Base-by-base conservation (phyloP, 2,329 filamentous ascomycete genomes). In the Penicillium brevicompactum region DNA sequence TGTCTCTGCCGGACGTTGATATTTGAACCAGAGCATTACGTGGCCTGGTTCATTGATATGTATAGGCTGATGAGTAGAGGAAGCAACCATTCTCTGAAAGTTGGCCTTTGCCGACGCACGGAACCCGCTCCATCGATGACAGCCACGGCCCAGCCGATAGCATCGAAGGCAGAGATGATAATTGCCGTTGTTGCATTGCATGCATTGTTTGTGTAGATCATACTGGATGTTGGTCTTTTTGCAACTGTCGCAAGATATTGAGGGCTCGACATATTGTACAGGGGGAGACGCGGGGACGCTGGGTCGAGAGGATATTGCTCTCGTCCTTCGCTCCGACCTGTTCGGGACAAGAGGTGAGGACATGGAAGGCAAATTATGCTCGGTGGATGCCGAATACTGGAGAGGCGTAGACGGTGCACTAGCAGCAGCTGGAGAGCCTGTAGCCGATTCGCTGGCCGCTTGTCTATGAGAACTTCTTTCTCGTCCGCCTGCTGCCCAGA, bases 111-210 rank as follows among this genome's bases (percentile, higher is more conserved):
- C 91, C 4, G 83, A 82, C 63, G 88, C 82, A 3, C 90, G 90
- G 70, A 97, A 96, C 1, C 93, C 92, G 64, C 88, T 92, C 91
- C 92, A 97, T 69, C 94, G 85, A 16, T 85, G 80, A 70, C 93
- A 97, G 10, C 92, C 92, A 66, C 84, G 84, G 8, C 88, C 87
- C 11, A 78, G 70, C 27, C 91, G 86, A 71, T 95, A 97, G 76
- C 93, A 97, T 60, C 82, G 81, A 2, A 89, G 75, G 67, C 93
- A 97, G 10, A 97, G 78, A 69, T 92, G 88, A 80, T 88, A 96
- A 45, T 84, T 78, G 1, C 90, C 91, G 5, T 81, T 76, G 14
- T 83, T 79, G 71, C 93, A 97, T 47, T 80, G 79, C 2, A 76
- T 72, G 72, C 93, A 97, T 68, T 89, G 89, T 74, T 93, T 96